Conservation (phyloP, 225 moss, liverwort and hornwort genomes). For the Neckera pumila region DNA sequence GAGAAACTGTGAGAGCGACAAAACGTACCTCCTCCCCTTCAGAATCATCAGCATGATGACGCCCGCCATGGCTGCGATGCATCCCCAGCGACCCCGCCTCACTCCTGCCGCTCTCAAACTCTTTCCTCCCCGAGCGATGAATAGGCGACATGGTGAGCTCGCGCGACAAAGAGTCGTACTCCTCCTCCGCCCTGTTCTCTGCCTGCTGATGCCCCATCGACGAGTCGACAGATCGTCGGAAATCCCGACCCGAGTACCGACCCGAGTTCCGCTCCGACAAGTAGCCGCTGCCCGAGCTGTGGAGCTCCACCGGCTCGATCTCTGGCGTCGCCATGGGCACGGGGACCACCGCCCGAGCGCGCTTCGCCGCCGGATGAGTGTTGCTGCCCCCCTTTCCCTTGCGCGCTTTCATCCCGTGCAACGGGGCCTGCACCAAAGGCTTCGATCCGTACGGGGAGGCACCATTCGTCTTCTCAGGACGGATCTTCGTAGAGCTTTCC, state of each 20-base stretch:
- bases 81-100: not conserved
- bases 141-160: conserved; percentile 21
- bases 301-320: conserved; percentile 2
- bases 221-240: conserved; percentile 1
- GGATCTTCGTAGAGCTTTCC: conserved; percentile 42
- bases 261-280: not conserved
- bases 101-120: not conserved
- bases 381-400: not conserved
- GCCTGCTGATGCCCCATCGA: not conserved
- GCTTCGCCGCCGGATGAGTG: not conserved
- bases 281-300: conserved; percentile 9
- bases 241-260: not conserved
- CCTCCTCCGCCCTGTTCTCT: not conserved
- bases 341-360: not conserved
- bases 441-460: not conserved
- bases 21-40: conserved; percentile 1
- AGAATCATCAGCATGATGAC: not conserved
- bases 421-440: not conserved
- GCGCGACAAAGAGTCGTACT: not conserved
- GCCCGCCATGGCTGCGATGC: not conserved
- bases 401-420: conserved; percentile 10
- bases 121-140: not conserved
- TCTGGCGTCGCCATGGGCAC: not conserved
- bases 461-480: not conserved
- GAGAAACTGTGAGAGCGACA: not conserved